These are phyloP conservation scores for Rhinocladiella similis DNA, from an alignment of 2,329 filamentous ascomycete species.

Conservation along the genomic window DNA sequence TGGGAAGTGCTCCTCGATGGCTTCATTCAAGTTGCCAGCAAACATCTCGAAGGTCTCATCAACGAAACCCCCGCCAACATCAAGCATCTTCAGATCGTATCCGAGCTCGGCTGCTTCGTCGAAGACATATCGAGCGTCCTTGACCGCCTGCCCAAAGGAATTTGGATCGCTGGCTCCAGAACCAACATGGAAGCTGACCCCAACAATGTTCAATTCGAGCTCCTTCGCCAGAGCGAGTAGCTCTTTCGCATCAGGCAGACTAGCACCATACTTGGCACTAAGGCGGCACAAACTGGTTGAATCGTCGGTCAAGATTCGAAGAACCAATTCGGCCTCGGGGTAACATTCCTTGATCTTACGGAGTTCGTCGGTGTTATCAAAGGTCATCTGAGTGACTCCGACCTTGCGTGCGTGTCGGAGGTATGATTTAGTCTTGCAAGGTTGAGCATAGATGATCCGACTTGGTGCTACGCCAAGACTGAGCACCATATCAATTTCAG, in stretches of 20 bases:
- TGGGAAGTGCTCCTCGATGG: slow-evolving; percentile 87
- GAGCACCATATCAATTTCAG: slow-evolving; percentile 91
- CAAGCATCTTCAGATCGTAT: slow-evolving; percentile 80
- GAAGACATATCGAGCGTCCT: slow-evolving; percentile 85
- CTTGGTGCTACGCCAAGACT: slow-evolving; percentile 77
- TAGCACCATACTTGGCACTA: slow-evolving; percentile 95
- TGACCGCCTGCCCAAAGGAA: slow-evolving; percentile 86
- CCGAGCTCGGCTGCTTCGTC: slow-evolving; percentile 77
- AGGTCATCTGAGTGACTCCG: slow-evolving; percentile 97
- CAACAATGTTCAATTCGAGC: slow-evolving; percentile 85
- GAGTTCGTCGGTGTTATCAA: slow-evolving; percentile 96
- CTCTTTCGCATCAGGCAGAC: slow-evolving; percentile 74
- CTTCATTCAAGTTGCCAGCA: slow-evolving; percentile 74
- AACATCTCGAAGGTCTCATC: slow-evolving; percentile 90
- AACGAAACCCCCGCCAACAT: slow-evolving; percentile 92
- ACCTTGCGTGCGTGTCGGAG: slow-evolving; percentile 82
- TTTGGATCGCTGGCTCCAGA: slow-evolving; percentile 93
- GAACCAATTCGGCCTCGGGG: slow-evolving; percentile 83
- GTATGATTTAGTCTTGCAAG: slow-evolving; percentile 99
- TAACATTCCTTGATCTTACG: slow-evolving; percentile 95
- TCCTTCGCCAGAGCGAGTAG: slow-evolving; percentile 79
- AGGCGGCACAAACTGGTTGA: slow-evolving; percentile 90
- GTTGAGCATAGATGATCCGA: slow-evolving; percentile 98
- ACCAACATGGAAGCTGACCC: slow-evolving; percentile 96
- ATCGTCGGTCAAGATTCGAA: slow-evolving; percentile 95